Base-by-base conservation (phyloP, 495 filamentous ascomycete genomes). In the Daldinia decipiens region DNA sequence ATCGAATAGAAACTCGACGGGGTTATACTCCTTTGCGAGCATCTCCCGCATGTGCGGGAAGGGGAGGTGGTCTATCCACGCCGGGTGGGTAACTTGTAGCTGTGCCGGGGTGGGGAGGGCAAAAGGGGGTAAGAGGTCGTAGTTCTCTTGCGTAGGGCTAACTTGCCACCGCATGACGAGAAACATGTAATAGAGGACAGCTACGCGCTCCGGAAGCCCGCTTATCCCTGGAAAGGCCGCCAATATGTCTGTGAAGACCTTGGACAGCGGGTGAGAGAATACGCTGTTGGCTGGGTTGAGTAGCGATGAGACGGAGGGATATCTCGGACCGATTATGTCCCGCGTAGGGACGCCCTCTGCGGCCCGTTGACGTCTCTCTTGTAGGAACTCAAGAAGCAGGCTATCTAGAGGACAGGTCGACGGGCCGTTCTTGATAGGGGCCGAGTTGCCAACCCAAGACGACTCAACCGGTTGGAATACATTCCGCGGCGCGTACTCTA, bases 141-240 rank as follows among this genome's bases (percentile, higher is more conserved):
- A 93, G 78, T 92, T 94, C 68, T 91, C 89, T 51, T 81, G 82
- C 4, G 92, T 92, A 0, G 92, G 92, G 9, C 81, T 83, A 24
- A 96, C 88, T 72, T 90, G 88, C 92, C 92, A 96, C 2, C 92
- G 88, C 90, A 94, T 92, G 56, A 92, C 74, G 8, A 93, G 85
- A 77, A 94, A 95, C 92, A 94, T 95, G 74, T 86, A 78, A 71
- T 91, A 92, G n/a, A 95, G 82, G 5, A 93, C 86, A 17, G 88
- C 92, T 3, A 94, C 87, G 70, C 91, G 89, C 76, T 94, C 93
- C 4, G 93, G 92, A 0, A 94, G 83, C 2, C 79, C 79, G 12
- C 79, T 80, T 7, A 96, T 84, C 65, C 89, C 87, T 0, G 92
- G 91, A 68, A 95, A 94, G 24, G 87, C 89, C 40, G 86, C 80